phyloP scores from a whole-genome alignment of 805 yeast genomes.

The Wickerhamomyces sydowiorum region DNA sequence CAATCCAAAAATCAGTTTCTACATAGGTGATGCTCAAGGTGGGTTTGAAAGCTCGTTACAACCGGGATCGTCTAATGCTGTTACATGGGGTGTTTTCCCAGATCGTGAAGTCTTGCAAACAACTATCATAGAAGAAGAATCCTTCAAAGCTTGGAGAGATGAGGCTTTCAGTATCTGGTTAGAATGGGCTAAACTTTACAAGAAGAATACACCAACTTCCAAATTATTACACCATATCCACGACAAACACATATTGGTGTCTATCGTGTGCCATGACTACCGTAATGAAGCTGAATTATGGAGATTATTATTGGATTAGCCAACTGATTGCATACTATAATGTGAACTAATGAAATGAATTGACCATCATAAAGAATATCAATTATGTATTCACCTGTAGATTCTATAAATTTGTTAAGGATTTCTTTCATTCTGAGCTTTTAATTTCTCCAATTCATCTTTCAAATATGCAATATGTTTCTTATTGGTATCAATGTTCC shows the following conservation, averaged over 20 bases:
- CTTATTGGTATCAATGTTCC: conserved; percentile 31
- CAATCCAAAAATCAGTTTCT: conserved; percentile 60
- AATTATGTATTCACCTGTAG: conserved; percentile 19
- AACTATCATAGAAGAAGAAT: conserved; percentile 86
- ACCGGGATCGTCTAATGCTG: conserved; percentile 60
- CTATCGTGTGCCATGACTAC: conserved; percentile 83
- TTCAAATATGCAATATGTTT: conserved; percentile 26
- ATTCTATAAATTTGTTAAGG: too few species aligned
- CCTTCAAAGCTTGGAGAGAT: conserved; percentile 93
- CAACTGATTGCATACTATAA: background rate
- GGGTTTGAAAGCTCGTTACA: conserved; percentile 56
- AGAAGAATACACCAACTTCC: conserved; percentile 43
- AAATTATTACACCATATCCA: conserved; percentile 56
- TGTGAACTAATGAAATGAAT: background rate
- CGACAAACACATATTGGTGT: conserved; percentile 67
- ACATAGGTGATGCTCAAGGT: conserved; percentile 60
- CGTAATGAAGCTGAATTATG: conserved; percentile 69
- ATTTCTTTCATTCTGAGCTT: background rate
- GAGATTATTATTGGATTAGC: conserved; percentile 43
- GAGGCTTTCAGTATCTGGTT: conserved; percentile 90
- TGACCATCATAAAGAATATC: background rate
- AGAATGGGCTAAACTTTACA: conserved; percentile 86
- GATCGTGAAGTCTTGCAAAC: conserved; percentile 86
- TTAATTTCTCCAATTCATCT: conserved; percentile 18
- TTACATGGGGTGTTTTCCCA: conserved; percentile 98